These are phyloP conservation scores for Polysphondylium violaceum DNA, from an alignment of 78 protist species.

Conservation along the genomic window DNA sequence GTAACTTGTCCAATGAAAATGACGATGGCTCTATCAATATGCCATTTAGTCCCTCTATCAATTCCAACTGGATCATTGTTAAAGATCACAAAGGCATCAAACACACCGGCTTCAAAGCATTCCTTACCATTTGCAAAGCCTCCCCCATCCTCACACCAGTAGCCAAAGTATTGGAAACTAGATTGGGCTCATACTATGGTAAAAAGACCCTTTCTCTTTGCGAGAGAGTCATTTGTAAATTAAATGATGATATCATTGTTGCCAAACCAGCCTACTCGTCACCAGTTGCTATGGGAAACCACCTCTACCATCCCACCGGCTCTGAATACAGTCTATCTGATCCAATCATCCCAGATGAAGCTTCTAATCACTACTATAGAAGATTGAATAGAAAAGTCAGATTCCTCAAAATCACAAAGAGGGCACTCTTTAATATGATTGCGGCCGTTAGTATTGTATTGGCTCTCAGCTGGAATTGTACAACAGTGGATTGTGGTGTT, in stretches of 20 bases:
- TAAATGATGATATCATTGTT: slow-evolving; percentile 33
- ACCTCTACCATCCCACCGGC: not conserved
- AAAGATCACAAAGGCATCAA: slow-evolving; percentile 47
- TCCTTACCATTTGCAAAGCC: slow-evolving; percentile 32
- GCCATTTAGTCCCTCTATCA: not conserved
- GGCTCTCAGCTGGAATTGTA: slow-evolving; percentile 45
- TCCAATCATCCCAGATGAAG: not conserved
- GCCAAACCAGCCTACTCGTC: not conserved
- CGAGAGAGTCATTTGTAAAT: not conserved
- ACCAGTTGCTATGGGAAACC: not conserved
- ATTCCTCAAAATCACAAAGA: not conserved
- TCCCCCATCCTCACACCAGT: slow-evolving; percentile 55
- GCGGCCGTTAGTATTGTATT: slow-evolving; percentile 30
- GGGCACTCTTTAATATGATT: slow-evolving; percentile 1
- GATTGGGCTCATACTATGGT: not conserved
- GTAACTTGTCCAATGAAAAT: not conserved
- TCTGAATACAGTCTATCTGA: not conserved
- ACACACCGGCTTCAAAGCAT: slow-evolving; percentile 50
- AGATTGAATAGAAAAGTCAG: not conserved
- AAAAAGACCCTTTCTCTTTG: not conserved
- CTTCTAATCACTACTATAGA: not conserved
- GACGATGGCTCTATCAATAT: not conserved
- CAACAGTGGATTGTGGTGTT: not conserved
- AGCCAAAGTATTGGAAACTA: not conserved
- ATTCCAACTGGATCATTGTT: slow-evolving; percentile 41